Conservation (phyloP, 192 early-diverging fungal species). For the Podila horticola region DNA sequence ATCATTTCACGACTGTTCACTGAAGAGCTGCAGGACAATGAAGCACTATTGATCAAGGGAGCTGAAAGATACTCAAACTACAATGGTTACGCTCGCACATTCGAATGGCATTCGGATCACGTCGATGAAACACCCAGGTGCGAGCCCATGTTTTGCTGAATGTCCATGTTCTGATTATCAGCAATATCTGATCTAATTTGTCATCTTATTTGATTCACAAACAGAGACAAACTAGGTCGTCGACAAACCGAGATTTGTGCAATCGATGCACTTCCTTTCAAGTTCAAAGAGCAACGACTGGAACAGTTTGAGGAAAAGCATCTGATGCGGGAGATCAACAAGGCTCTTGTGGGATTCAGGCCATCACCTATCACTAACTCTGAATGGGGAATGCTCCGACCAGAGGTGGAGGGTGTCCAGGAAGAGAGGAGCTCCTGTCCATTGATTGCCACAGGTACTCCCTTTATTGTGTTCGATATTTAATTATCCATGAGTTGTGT, state of each 20-base stretch:
- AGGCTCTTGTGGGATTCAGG: conserved; percentile 40
- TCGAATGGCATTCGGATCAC: conserved; percentile 45
- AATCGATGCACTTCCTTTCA: conserved; percentile 42
- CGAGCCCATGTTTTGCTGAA: background rate
- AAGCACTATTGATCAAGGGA: conserved; percentile 39
- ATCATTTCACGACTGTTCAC: conserved; percentile 43
- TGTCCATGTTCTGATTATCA: background rate
- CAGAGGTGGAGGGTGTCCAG: conserved; percentile 1
- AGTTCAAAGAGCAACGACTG: conserved; percentile 9
- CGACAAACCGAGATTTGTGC: conserved; percentile 49
- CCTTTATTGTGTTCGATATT: background rate
- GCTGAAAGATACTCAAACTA: conserved; percentile 46
- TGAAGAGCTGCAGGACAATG: conserved; percentile 23
- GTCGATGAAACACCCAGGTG: conserved; percentile 36
- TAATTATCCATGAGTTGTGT: background rate
- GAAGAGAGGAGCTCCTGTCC: background rate
- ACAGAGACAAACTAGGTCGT: conserved; percentile 30
- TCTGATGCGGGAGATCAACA: conserved; percentile 40
- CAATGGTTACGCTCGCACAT: conserved; percentile 40
- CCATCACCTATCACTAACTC: conserved; percentile 33
- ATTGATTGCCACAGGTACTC: conserved; percentile 38
- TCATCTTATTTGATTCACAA: background rate
- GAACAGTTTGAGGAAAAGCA: conserved; percentile 16
- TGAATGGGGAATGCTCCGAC: conserved; percentile 33
- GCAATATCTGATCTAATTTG: background rate